These are phyloP conservation scores for Chondrus crispus DNA, from an alignment of 23 red algal species.

Conservation along the genomic window DNA sequence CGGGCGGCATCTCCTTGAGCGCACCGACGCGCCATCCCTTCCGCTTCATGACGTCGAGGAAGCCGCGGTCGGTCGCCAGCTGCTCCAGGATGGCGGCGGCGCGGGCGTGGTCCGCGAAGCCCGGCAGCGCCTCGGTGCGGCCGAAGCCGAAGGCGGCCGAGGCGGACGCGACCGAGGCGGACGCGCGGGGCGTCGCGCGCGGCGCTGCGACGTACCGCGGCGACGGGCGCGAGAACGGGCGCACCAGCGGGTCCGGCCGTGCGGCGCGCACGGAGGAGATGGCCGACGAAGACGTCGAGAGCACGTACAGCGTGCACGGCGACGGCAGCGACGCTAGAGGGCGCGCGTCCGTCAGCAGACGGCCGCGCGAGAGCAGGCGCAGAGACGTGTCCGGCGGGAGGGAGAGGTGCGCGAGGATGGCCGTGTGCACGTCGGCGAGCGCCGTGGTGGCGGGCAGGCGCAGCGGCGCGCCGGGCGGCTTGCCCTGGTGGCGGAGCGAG, in stretches of 20 bases:
- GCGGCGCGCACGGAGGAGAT: background rate
- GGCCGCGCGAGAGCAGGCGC: background rate
- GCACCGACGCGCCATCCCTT: slow-evolving; percentile 65
- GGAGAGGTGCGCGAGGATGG: background rate
- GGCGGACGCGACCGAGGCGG: background rate
- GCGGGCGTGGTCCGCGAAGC: background rate
- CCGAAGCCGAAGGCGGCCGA: background rate
- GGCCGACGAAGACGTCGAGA: background rate
- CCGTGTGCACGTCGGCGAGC: background rate
- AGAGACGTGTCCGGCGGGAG: background rate
- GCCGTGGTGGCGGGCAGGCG: background rate
- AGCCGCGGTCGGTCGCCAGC: slow-evolving; percentile 66
- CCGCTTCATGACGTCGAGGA: slow-evolving; percentile 59
- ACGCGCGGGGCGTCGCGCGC: background rate
- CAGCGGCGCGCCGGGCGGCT: background rate
- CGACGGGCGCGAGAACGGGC: background rate
- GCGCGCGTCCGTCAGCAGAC: background rate
- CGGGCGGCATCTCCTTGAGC: slow-evolving; percentile 82
- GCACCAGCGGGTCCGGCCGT: background rate
- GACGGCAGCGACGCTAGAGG: background rate
- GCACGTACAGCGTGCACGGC: background rate
- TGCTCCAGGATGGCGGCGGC: slow-evolving; percentile 54
- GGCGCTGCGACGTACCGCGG: background rate
- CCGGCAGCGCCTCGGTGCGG: background rate
- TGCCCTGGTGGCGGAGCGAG: background rate